phyloP scores from a whole-genome alignment of 1,284 basidiomycete genomes.

The Papiliotrema terrestris region DNA sequence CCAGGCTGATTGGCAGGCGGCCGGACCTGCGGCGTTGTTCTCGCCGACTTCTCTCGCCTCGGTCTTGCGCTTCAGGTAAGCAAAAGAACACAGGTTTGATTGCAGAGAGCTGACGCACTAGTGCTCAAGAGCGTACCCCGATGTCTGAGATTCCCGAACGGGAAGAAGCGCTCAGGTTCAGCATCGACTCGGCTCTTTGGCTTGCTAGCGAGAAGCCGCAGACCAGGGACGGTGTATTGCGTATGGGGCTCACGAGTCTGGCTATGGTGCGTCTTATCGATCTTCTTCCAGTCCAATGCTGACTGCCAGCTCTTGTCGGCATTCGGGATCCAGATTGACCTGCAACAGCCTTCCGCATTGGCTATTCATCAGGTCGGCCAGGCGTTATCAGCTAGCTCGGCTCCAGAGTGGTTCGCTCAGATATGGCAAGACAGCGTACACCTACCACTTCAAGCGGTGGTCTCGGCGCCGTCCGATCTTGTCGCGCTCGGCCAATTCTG shows the following conservation, averaged over 20 bases:
- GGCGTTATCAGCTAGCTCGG: neutral
- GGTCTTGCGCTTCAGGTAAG: slow-evolving; percentile 27
- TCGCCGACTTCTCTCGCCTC: slow-evolving; percentile 24
- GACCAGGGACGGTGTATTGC: slow-evolving; percentile 9
- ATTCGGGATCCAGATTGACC: neutral
- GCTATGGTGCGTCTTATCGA: slow-evolving; percentile 10
- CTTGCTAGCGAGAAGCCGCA: slow-evolving; percentile 7
- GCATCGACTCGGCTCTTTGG: slow-evolving; percentile 25
- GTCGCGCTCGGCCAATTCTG: slow-evolving; percentile 52
- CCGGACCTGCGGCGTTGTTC: slow-evolving; percentile 18
- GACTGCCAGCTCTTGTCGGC: neutral
- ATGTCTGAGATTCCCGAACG: slow-evolving; percentile 31
- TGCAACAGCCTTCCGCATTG: neutral
- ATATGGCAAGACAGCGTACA: neutral
- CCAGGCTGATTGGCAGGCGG: neutral
- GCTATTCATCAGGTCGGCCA: neutral
- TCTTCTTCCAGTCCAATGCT: neutral
- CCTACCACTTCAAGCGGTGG: neutral
- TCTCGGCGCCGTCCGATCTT: neutral
- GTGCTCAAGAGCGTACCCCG: slow-evolving; percentile 15
- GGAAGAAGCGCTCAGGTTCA: slow-evolving; percentile 31
- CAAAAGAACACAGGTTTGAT: neutral
- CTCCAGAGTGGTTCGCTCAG: neutral
- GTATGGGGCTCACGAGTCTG: slow-evolving; percentile 15
- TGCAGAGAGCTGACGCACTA: slow-evolving; percentile 10